These are phyloP conservation scores for Sicyos baderoa DNA, from an alignment of 306 rosid species.

Conservation along the genomic window DNA sequence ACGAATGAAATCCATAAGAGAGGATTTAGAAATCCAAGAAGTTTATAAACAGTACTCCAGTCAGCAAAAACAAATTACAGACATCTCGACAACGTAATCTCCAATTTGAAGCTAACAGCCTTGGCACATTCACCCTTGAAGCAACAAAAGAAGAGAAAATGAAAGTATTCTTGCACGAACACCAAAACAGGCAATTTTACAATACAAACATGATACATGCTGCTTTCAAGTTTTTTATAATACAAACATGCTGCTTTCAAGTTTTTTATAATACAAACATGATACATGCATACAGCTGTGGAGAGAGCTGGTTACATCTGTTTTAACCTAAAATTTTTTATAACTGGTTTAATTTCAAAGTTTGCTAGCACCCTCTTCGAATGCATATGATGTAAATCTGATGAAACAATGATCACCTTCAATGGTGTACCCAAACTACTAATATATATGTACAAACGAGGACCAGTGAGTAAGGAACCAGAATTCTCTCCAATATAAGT, in stretches of 20 bases:
- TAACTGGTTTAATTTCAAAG: neutral
- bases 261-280: neutral
- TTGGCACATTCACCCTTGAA: conserved; percentile 6
- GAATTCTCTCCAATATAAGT: neutral
- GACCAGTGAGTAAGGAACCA: neutral
- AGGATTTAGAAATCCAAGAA: neutral
- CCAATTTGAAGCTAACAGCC: conserved; percentile 1
- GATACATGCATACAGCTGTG: neutral
- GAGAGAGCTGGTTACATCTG: neutral
- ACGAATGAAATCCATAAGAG: neutral
- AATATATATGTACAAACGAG: neutral
- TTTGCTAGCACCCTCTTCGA: neutral
- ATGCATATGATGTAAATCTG: conserved; percentile 4
- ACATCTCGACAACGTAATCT: neutral
- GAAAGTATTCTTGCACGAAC: neutral
- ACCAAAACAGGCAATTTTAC: conserved; percentile 4
- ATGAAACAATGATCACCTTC: conserved; percentile 13
- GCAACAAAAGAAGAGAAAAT: neutral
- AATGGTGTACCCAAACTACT: neutral
- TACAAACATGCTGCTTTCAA: neutral
- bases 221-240: neutral
- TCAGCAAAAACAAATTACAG: conserved; percentile 1
- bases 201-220: no score
- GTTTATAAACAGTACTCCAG: neutral
- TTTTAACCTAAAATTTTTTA: neutral